These are phyloP conservation scores for Malus hybrid DNA, from an alignment of 331 rosid species.

Conservation along the genomic window DNA sequence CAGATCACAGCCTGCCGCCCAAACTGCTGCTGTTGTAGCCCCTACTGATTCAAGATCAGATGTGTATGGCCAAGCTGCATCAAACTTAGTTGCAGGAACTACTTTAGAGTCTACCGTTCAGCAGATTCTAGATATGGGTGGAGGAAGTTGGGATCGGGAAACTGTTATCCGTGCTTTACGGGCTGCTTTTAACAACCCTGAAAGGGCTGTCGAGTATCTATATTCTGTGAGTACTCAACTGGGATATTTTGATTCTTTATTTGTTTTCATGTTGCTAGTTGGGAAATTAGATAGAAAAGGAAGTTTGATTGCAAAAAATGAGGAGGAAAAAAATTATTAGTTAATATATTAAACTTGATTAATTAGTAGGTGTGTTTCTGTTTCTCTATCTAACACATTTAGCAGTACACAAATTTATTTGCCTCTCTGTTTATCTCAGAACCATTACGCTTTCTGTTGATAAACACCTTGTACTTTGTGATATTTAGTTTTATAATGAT, in stretches of 20 bases:
- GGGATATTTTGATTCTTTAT: too few species aligned
- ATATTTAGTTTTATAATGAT: neutral
- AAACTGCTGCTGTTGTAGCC: constrained; percentile 18
- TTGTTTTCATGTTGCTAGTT: too few species aligned
- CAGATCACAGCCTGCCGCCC: constrained; percentile 21
- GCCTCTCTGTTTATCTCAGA: neutral
- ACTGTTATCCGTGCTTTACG: constrained; percentile 88
- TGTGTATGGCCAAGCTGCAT: constrained; percentile 88
- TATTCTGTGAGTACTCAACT: constrained; percentile 55
- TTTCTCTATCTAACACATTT: neutral
- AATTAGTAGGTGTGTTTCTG: neutral
- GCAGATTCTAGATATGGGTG: constrained; percentile 89
- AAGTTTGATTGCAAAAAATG: too few species aligned
- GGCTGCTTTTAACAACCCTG: constrained; percentile 95
- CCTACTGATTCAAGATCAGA: constrained; percentile 36
- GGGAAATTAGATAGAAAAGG: neutral
- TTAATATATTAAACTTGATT: neutral
- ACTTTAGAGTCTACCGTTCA: constrained; percentile 71
- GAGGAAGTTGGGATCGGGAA: constrained; percentile 93
- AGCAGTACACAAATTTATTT: neutral
- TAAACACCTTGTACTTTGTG: neutral
- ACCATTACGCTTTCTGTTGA: neutral
- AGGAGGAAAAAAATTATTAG: too few species aligned
- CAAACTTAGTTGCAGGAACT: constrained; percentile 87
- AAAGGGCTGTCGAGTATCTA: constrained; percentile 95